phyloP scores from a whole-genome alignment of 192 early-diverging fungal species.

The Coemansia sp. region DNA sequence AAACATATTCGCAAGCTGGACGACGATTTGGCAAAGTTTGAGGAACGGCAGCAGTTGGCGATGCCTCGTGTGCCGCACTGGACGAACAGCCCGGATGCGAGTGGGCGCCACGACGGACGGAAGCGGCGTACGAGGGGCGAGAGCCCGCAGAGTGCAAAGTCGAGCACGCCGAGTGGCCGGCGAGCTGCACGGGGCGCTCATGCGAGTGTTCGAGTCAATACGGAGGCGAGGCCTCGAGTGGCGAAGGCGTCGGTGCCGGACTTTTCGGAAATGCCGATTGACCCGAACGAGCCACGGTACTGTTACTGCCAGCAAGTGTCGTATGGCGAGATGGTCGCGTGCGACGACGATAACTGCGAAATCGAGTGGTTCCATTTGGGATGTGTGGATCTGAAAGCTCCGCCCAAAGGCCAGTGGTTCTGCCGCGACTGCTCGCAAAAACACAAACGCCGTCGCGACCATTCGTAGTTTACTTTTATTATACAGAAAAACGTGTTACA shows the following conservation, averaged over 20 bases:
- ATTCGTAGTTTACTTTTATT: slow-evolving; percentile 1
- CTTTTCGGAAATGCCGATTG: slow-evolving; percentile 73
- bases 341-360: slow-evolving; percentile 86
- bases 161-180: slow-evolving; percentile 4
- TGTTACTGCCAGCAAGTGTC: slow-evolving; percentile 96
- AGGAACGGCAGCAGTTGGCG: slow-evolving; percentile 73
- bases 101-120: too few relatives aligned
- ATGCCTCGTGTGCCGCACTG: slow-evolving; percentile 22
- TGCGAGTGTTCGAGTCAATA: not conserved
- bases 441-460: slow-evolving; percentile 45
- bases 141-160: slow-evolving; percentile 1
- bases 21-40: slow-evolving; percentile 87
- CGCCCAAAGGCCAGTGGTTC: slow-evolving; percentile 94
- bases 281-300: slow-evolving; percentile 96
- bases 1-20: slow-evolving; percentile 86
- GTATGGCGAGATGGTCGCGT: slow-evolving; percentile 97
- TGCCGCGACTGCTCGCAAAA: slow-evolving; percentile 73
- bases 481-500: not conserved
- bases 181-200: not conserved
- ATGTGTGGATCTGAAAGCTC: slow-evolving; percentile 85
- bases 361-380: slow-evolving; percentile 98
- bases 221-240: slow-evolving; percentile 6
- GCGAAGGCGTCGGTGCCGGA: slow-evolving; percentile 20
- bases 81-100: too few relatives aligned
- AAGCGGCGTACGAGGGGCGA: slow-evolving; percentile 3